phyloP scores from a whole-genome alignment of 169 alveolate genomes.

The Perkinsus olseni region DNA sequence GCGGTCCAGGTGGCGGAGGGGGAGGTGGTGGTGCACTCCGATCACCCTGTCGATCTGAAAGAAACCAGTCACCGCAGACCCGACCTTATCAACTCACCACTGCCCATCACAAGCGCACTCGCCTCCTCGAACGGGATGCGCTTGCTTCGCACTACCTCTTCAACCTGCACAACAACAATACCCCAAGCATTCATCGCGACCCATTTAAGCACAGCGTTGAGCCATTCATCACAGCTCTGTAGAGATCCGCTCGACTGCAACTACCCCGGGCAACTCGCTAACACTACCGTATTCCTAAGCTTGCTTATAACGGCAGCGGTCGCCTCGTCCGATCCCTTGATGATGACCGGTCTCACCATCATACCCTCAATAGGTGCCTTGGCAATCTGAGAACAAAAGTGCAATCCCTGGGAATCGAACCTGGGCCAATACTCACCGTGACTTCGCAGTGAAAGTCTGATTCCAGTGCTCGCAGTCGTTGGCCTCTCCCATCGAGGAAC shows the following conservation, averaged over 20 bases:
- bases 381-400: background rate
- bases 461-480: background rate
- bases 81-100: background rate
- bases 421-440: background rate
- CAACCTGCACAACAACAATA: background rate
- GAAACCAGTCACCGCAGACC: background rate
- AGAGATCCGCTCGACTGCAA: no score
- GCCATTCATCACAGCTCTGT: no score
- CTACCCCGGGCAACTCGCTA: background rate
- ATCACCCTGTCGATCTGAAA: background rate
- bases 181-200: no score
- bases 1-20: background rate
- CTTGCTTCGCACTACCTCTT: background rate
- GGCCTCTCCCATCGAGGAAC: background rate
- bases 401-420: background rate
- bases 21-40: background rate
- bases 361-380: background rate
- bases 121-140: background rate
- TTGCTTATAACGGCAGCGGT: background rate
- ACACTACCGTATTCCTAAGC: background rate
- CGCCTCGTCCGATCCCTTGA: background rate
- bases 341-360: background rate
- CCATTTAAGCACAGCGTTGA: no score
- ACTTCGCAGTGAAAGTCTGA: background rate
- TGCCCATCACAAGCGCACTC: background rate